These are phyloP conservation scores for Penicillium oxalicum DNA, from an alignment of 2,329 filamentous ascomycete genomes.

Conservation along the genomic window DNA sequence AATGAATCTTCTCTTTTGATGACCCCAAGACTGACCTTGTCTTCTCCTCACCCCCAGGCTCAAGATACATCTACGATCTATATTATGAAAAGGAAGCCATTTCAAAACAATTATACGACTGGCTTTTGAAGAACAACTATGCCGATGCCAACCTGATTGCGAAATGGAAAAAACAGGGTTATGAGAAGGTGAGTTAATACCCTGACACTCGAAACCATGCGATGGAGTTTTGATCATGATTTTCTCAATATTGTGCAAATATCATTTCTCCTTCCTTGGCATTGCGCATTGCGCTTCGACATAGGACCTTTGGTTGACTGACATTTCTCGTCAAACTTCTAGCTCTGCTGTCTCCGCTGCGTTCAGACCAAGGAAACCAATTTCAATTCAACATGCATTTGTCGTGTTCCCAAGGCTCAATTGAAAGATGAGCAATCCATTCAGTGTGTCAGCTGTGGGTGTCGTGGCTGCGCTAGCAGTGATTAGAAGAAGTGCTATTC, in stretches of 20 bases:
- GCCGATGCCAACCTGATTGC: slow-evolving; percentile 93
- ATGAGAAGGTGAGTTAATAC: slow-evolving; percentile 71
- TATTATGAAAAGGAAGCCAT: slow-evolving; percentile 99
- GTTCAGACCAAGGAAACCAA: slow-evolving; percentile 99
- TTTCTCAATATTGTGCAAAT: not conserved
- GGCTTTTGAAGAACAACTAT: slow-evolving; percentile 92
- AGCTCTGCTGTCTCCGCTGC: slow-evolving; percentile 91
- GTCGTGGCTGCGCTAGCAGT: slow-evolving; percentile 79
- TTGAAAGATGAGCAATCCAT: slow-evolving; percentile 86
- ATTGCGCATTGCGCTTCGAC: too few relatives aligned
- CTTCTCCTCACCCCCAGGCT: slow-evolving; percentile 38
- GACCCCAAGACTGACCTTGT: slow-evolving; percentile 3
- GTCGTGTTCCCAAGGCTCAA: slow-evolving; percentile 84
- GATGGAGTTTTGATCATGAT: not conserved
- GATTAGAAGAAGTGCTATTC: slow-evolving; percentile 48
- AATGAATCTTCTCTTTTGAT: not conserved
- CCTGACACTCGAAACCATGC: not conserved
- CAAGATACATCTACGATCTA: slow-evolving; percentile 90
- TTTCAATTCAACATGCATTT: slow-evolving; percentile 96
- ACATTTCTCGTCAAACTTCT: not conserved
- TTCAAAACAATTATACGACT: slow-evolving; percentile 85
- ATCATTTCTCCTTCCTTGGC: not conserved
- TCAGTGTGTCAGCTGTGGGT: slow-evolving; percentile 93
- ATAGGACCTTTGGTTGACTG: too few relatives aligned
- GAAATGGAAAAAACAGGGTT: slow-evolving; percentile 99